Evolutionary conservation across 1,139 yeast genomes (phyloP), one percentile per base, ranked within the genome.

Genomic region (Scheffersomyces insectosa): DNA sequence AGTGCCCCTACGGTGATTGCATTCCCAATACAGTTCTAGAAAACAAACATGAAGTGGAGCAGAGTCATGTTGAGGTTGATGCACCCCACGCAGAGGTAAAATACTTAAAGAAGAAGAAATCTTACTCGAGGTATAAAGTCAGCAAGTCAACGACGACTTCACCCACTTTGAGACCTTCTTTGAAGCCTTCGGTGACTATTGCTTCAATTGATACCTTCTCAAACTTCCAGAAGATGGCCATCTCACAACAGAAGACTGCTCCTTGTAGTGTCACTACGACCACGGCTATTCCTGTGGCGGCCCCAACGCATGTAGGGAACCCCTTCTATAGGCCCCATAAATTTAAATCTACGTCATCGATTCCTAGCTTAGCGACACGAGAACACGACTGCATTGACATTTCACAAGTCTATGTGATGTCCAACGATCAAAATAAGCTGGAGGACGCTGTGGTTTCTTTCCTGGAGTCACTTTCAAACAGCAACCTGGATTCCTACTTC

Each of bases 111-210:
- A 33, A 38, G 36, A 36, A 33, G 23, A 15, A 38, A 38, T 6
- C 32, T 25, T 14, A 10, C 7, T 14, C 34, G 7, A 15, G 20
- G n/a, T 31, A 31, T 31, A 31, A 31, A 31, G 29, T 29, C 28
- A 40, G 39, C 33, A 34, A 13, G 46, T 45, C 28, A 28, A 31
- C 33, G 45, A 52, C 33, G 44, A 43, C n/a, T 44, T 41, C 44
- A 37, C 50, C n/a, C 42, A 46, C 37, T 44, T 44, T 33, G 43
- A 31, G 43, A 36, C 44, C 40, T 16, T 49, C 56, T 15, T 41
- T 59, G 42, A 61, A 61, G 44, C 67, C 67, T 2, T 50, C 56
- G 6, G 65, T 63, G 12, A 59, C 63, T 13, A 60, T 62, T 15
- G 59, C 64, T 5, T 57, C 66, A 23, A 56, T 63, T 39, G 54